Evolutionary conservation across 202 grass and related monocot species (phyloP), one percentile per base, ranked within the genome.

Genomic region (Zizania palustris): DNA sequence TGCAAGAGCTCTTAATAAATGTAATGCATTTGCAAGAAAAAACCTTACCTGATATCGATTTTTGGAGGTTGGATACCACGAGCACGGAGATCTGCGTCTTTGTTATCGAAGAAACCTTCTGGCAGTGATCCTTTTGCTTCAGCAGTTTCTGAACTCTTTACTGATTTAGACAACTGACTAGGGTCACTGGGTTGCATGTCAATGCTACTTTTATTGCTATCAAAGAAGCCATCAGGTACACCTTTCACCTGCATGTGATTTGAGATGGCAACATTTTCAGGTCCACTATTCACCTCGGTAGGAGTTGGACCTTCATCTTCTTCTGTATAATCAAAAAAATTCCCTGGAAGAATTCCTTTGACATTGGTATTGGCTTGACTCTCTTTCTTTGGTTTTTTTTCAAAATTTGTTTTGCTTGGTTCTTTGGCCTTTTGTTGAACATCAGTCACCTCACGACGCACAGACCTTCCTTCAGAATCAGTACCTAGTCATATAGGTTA

Each of bases 21-120:
- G n/a, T 43, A 50, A 60, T 44, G 33, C 50, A 51, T 11, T 51
- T 8, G 68, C 58, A 76, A 75, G 22, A 58, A 51, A 67, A 80
- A 85, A 82, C 41, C 77, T 78, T 90, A 99, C 96, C 93, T 90
- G 45, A 96, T 86, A 77, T 93, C 89, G 76, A 99, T 78, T 67
- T 99, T 99, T 55, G 90, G 80, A 59, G 91, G 96, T 81, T 99
- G 78, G 67, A 95, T 90, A 73, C 96, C 96, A 79, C 91, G 96
- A 76, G 95, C 96, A 76, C 83, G 87, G 41, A 98, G 91, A 90
- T 98, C 96, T 9, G 89, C 91, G 73, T 95, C 96, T 85, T 92
- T 95, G 87, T 95, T 95, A 87, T 98, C 96, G 38, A 98, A 98
- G 73, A 98, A 98, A 12, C 96, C 91, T 98, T 98, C 89, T n/a